Conservation (phyloP, 2,329 filamentous ascomycete species). For the Aspergillus jensenii region DNA sequence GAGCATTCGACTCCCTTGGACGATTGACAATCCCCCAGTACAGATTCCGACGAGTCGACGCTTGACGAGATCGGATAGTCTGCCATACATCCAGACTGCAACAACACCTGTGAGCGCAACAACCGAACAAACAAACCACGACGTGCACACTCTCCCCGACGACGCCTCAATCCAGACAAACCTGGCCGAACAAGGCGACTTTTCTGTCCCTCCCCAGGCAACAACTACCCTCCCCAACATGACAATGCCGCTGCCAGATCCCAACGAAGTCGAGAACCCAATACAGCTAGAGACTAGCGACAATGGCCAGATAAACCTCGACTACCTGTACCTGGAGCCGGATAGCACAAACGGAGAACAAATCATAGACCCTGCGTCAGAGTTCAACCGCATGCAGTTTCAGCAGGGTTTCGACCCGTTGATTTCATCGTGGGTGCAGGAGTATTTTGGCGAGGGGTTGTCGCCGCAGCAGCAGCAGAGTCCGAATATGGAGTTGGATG, state of each 20-base stretch:
- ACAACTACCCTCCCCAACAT: background rate
- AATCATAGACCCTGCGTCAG: background rate
- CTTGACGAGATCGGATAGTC: background rate
- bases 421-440: conserved; percentile 12
- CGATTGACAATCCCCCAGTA: background rate
- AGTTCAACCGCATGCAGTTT: conserved; percentile 1
- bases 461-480: background rate
- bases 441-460: conserved; percentile 7
- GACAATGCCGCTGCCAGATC: too few species aligned
- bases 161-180: background rate
- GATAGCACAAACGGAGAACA: background rate
- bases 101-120: background rate
- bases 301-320: conserved; percentile 5
- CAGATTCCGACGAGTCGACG: background rate
- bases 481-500: conserved; percentile 6
- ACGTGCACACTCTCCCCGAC: conserved; percentile 3
- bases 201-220: background rate
- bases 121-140: background rate
- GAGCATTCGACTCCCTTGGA: conserved; percentile 22
- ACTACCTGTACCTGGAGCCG: conserved; percentile 12
- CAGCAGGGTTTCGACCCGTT: conserved; percentile 11
- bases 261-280: background rate
- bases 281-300: background rate
- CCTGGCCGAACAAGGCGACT: background rate
- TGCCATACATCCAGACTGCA: background rate